Base-by-base conservation (phyloP, 2,329 filamentous ascomycete genomes). In the Sclerotinia nivalis region DNA sequence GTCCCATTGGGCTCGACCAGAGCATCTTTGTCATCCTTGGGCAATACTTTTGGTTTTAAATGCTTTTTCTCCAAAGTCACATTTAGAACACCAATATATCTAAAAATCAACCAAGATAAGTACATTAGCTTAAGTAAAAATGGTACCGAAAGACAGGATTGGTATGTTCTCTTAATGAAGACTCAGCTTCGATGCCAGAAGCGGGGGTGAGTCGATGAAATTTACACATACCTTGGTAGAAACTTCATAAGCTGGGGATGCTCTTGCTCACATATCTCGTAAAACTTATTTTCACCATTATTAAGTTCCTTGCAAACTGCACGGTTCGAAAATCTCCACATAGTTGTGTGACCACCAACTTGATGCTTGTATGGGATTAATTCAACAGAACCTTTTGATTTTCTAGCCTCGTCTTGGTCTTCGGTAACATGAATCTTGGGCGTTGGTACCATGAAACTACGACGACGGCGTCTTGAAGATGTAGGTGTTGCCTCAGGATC, bases 271-370 rank as follows among this genome's bases (percentile, higher is more conserved):
- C 98, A 93, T 68, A 91, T 96, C 81, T 99, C 96, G 80, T 99
- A 99, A 79, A 99, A 99, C 81, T 97, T 93, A 80, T 99, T 99
- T 79, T 99, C 96, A 77, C 95, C 88, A 79, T 97, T 99, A 80
- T 97, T 99, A 77, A 99, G 87, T 81, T 97, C 93, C 81, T 99
- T 99, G 85, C 96, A 99, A 15, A 99, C 94, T 69, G 96, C 96
- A 76, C 94, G 88, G 74, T 93, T 90, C 25, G 96, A 98, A 79
- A 99, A 98, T 55, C 95, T 91, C 87, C 97, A 99, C 49, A 99
- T 87, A 0, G 95, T 97, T 9, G 93, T 97, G 80, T 99, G 96
- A 0, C 96, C 96, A 70, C 96, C 96, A 69, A 99, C 96, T 81
- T 99, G 96, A 81, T 99, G 96, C 74, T 93, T 93, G 81, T 97